Conservation (phyloP, 768 basidiomycete species). For the Suillus lakei region DNA sequence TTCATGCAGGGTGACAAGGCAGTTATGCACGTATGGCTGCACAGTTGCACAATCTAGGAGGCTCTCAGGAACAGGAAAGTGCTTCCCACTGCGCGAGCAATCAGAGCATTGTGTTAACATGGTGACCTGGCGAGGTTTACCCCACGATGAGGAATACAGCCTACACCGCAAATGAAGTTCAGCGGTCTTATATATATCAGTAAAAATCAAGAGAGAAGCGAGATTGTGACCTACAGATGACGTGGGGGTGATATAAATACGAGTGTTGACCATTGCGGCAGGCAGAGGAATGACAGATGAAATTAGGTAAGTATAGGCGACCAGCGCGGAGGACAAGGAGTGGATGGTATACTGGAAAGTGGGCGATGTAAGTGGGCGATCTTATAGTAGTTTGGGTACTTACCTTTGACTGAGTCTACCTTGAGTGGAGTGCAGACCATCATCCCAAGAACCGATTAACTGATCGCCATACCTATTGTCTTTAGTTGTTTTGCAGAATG, state of each 20-base stretch:
- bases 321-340: not conserved
- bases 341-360: not conserved
- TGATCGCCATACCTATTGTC: not conserved
- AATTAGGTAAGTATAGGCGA: not conserved
- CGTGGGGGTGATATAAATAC: not conserved
- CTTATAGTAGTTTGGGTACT: not conserved
- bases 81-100: not conserved
- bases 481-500: not conserved
- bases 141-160: conserved; percentile 11
- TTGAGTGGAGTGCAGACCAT: no score
- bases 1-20: conserved; percentile 10
- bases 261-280: not conserved
- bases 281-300: not conserved
- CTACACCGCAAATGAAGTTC: conserved; percentile 8
- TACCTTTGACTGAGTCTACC: no score
- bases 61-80: conserved; percentile 13
- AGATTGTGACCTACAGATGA: not conserved
- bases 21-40: conserved; percentile 11
- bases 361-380: not conserved
- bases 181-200: not conserved
- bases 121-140: conserved; percentile 4
- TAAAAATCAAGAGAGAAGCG: not conserved
- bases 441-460: not conserved
- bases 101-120: conserved; percentile 5
- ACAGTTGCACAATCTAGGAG: conserved; percentile 9